These are phyloP conservation scores for Umbilicus rupestris DNA, from an alignment of 164 flowering plant species.

Conservation along the genomic window DNA sequence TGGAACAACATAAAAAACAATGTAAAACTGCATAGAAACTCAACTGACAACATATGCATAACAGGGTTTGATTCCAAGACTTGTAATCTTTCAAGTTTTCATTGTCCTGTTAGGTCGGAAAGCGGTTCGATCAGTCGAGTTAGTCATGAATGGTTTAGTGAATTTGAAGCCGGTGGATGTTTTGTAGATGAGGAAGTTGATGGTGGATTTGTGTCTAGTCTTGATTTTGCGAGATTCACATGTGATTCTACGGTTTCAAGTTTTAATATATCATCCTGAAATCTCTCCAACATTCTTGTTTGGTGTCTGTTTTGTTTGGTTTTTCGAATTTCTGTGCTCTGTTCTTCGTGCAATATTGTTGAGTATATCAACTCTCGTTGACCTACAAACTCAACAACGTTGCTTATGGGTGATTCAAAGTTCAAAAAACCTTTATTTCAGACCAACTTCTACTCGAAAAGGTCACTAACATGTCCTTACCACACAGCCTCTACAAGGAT, in stretches of 20 bases:
- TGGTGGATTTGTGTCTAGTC: neutral
- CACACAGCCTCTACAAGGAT: neutral
- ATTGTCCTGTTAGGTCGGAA: slow-evolving; percentile 22
- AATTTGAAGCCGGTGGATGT: neutral
- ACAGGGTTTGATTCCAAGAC: too few relatives aligned
- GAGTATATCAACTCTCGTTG: neutral
- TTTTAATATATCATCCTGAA: neutral
- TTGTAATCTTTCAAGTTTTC: too few relatives aligned
- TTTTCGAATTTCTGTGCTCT: neutral
- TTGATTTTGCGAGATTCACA: neutral
- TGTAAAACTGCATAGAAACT: too few relatives aligned
- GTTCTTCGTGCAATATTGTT: neutral
- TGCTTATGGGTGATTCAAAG: too few relatives aligned
- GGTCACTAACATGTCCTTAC: too few relatives aligned
- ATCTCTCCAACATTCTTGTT: neutral
- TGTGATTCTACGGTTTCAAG: neutral
- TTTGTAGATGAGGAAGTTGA: neutral
- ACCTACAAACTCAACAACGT: neutral
- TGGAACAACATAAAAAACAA: too few relatives aligned
- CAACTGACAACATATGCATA: too few relatives aligned
- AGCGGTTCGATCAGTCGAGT: neutral
- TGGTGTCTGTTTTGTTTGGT: neutral
- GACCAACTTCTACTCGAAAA: too few relatives aligned
- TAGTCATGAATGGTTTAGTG: too few relatives aligned
- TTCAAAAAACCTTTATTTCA: too few relatives aligned